These are phyloP conservation scores for Aspergillus eucalypticola DNA, from an alignment of 2,329 filamentous ascomycete species.

Conservation along the genomic window DNA sequence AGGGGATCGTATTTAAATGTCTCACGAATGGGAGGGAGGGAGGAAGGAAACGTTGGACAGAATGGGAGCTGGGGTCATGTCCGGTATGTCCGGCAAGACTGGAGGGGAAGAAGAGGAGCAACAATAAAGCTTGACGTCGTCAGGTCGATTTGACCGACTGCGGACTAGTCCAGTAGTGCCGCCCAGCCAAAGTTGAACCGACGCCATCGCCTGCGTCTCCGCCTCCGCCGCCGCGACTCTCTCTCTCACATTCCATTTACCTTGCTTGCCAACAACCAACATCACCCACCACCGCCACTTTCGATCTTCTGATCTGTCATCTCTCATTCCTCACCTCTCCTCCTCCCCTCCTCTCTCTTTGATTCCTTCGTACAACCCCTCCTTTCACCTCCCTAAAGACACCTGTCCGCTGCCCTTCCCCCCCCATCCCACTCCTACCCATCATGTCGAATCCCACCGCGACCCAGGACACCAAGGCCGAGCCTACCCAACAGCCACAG, in stretches of 20 bases:
- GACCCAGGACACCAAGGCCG: constrained; percentile 37
- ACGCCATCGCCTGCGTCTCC: neutral
- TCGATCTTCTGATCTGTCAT: neutral
- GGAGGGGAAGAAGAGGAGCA: neutral
- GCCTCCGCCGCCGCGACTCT: neutral
- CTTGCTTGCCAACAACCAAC: neutral
- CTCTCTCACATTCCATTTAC: neutral
- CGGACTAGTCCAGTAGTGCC: neutral
- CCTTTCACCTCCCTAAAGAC: neutral
- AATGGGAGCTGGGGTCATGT: neutral
- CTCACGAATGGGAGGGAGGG: neutral
- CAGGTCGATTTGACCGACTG: neutral
- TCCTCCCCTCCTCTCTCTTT: neutral
- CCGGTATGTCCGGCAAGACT: neutral
- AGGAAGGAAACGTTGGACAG: neutral
- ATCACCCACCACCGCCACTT: neutral
- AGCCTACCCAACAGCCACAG: constrained; percentile 49
- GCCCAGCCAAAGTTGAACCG: neutral
- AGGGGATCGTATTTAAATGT: neutral
- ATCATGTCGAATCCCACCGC: constrained; percentile 50
- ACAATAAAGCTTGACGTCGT: neutral
- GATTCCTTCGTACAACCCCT: neutral
- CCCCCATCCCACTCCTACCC: constrained; percentile 12
- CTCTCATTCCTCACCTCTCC: constrained; percentile 3
- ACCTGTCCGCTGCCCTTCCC: neutral